phyloP scores from a whole-genome alignment of 169 alveolate species.

The Cryptosporidium parvum region DNA sequence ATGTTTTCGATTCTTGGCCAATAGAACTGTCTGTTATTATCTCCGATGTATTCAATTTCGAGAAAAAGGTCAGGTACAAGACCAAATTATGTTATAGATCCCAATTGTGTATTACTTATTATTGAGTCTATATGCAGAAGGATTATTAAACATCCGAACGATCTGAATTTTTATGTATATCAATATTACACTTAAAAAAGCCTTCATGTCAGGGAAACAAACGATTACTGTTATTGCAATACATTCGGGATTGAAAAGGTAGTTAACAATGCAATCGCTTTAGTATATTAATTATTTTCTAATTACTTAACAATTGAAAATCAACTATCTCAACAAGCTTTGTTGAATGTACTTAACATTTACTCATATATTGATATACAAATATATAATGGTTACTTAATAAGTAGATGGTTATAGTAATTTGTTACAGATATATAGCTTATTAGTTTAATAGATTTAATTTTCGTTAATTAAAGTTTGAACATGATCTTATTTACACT shows the following conservation, averaged over 20 bases:
- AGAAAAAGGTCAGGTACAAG: slow-evolving; percentile 4
- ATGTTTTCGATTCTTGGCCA: slow-evolving; percentile 21
- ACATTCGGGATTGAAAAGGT: slow-evolving; percentile 56
- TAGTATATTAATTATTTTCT: slow-evolving; percentile 28
- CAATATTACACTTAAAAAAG: slow-evolving; percentile 46
- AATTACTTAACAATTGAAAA: slow-evolving; percentile 61
- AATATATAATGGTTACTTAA: slow-evolving; percentile 11
- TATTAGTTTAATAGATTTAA: neutral
- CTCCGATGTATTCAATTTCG: slow-evolving; percentile 18
- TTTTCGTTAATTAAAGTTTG: slow-evolving; percentile 12
- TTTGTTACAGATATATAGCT: slow-evolving; percentile 3
- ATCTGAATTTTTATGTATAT: slow-evolving; percentile 49
- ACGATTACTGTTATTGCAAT: slow-evolving; percentile 55
- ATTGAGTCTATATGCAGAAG: slow-evolving; percentile 33
- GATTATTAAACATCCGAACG: slow-evolving; percentile 53
- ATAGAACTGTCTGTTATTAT: slow-evolving; percentile 10
- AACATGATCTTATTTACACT: slow-evolving; percentile 16
- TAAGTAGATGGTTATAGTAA: slow-evolving; percentile 4
- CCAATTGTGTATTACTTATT: slow-evolving; percentile 24
- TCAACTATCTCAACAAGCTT: slow-evolving; percentile 65
- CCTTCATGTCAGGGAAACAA: slow-evolving; percentile 68
- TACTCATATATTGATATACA: slow-evolving; percentile 48
- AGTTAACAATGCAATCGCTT: slow-evolving; percentile 37
- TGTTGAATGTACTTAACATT: slow-evolving; percentile 41
- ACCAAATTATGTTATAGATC: slow-evolving; percentile 36